phyloP scores from a whole-genome alignment of 805 yeast species.

The Candida broadrunensis region DNA sequence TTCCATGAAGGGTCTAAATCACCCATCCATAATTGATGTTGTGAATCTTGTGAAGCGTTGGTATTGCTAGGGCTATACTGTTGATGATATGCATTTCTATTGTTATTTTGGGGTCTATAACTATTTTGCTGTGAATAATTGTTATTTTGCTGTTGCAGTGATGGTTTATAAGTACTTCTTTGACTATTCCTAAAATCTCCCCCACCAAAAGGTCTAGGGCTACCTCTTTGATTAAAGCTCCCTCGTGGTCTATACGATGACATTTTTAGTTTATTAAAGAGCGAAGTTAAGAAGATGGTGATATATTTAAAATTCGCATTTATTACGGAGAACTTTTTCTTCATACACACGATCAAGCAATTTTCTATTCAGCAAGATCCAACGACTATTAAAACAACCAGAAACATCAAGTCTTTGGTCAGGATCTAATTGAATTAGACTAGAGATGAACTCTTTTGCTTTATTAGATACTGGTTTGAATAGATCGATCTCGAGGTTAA shows the following conservation, averaged over 20 bases:
- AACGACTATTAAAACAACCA: conserved; percentile 41
- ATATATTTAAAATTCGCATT: neutral
- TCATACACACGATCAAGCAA: conserved; percentile 5
- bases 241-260: conserved; percentile 5
- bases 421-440: conserved; percentile 38
- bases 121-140: neutral
- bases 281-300: too few relatives aligned
- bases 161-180: conserved; percentile 1
- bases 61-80: neutral
- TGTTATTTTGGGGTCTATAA: conserved; percentile 1
- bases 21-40: conserved; percentile 78
- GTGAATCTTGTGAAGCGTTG: conserved; percentile 2
- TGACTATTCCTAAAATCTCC: neutral
- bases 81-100: conserved; percentile 7
- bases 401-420: conserved; percentile 31
- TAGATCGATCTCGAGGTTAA: conserved; percentile 34
- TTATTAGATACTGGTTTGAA: conserved; percentile 41
- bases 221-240: neutral
- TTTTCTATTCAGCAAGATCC: conserved; percentile 43
- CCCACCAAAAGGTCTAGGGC: neutral
- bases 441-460: conserved; percentile 46
- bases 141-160: neutral
- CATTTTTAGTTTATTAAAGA: neutral
- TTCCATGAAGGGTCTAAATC: conserved; percentile 85
- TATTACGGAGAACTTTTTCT: neutral